Evolutionary conservation across 2,329 filamentous ascomycete genomes (phyloP), one percentile per base, ranked within the genome.

Genomic region (Calonectria pseudoreteaudii): DNA sequence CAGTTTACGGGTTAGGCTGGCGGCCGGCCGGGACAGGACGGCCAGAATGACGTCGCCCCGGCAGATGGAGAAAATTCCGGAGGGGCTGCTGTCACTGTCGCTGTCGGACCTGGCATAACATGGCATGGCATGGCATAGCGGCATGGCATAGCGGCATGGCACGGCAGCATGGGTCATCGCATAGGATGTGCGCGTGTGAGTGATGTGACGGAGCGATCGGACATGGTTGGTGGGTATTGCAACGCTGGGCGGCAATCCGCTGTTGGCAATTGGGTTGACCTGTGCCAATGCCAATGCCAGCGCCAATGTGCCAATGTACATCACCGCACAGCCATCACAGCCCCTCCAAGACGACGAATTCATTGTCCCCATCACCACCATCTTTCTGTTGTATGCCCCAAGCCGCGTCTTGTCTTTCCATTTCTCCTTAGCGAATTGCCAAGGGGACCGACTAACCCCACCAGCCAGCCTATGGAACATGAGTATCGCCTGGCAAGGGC

Each of bases 201-300:
- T 62, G 56, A 60, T 56, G 56, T 62, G 56, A 62, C 56, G 56
- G 36, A 41, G 36, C 31, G 34, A 38, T 26, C 34, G 26, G 56
- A 38, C n/a, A 62, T 62, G 56, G 56, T 62, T 62, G 56, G 56
- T 13, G 30, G 56, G n/a, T 16, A 41, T 20, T 62, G 56, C 28
- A 26, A 53, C 44, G 23, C 38, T 52, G 47, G 38, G 70, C 70
- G 70, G 65, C 66, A 72, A 72, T 50, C 14, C 56, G 47, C 36
- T 62, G 16, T 16, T 65, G 44, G 47, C 70, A 36, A 72, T 72
- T 72, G 70, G 58, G 52, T 47, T 60, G 56, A 62, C 56, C 41
- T 41, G 36, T 62, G 56, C 56, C 34, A 38, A 38, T 41, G n/a
- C 20, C 53, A 20, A 58, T 52, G 49, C 49, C n/a, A n/a, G 36